Percentiles rank a stretch among this genome's conserved stretches.
phyloP scores from a whole-genome alignment of 192 early-diverging fungal genomes.

The Backusella morwellensis region DNA sequence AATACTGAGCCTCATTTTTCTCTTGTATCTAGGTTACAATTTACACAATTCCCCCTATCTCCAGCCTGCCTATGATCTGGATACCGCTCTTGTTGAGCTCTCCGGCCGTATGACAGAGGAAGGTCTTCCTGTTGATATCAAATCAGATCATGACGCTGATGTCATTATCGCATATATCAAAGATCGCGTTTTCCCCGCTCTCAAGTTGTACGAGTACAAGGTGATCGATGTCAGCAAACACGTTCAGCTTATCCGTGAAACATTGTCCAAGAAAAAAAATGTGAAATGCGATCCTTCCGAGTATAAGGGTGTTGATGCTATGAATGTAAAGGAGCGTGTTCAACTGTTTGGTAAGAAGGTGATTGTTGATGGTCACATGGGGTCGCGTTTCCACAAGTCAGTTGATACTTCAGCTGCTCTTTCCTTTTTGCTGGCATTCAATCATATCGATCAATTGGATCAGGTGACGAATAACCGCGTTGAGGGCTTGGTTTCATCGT shows the following conservation, averaged over 20 bases:
- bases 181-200: conserved; percentile 50
- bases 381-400: conserved; percentile 55
- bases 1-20: not conserved
- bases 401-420: conserved; percentile 46
- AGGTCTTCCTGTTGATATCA: conserved; percentile 51
- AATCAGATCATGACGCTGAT: conserved; percentile 66
- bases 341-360: conserved; percentile 43
- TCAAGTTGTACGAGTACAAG: conserved; percentile 90
- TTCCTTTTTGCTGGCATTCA: conserved; percentile 44
- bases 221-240: conserved; percentile 64
- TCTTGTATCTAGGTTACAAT: conserved; percentile 77
- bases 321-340: conserved; percentile 46
- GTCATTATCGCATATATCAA: conserved; percentile 58
- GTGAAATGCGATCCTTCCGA: not conserved
- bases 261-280: conserved; percentile 33
- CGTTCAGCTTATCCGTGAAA: conserved; percentile 39
- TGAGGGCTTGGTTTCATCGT: conserved; percentile 46
- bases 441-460: not conserved
- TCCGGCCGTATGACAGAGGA: conserved; percentile 56
- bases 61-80: conserved; percentile 88
- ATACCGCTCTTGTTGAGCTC: conserved; percentile 78
- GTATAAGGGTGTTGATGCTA: conserved; percentile 28
- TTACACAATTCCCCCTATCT: conserved; percentile 92
- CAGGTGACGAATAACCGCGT: not conserved
- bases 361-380: conserved; percentile 36